Evolutionary conservation across 306 rosid genomes (phyloP), one percentile per base, ranked within the genome.

Genomic region (Clitoria ternatea): DNA sequence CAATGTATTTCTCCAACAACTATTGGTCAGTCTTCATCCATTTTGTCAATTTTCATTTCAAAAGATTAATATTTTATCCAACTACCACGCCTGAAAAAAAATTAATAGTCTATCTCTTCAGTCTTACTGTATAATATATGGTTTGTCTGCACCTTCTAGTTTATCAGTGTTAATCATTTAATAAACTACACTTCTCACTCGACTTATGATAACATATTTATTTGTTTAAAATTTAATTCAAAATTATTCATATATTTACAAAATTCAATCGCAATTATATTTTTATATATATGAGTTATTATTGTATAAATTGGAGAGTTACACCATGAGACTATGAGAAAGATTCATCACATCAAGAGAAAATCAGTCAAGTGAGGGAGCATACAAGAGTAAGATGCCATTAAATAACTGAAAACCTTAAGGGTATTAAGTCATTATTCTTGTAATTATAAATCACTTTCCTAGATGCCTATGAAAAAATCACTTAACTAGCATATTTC

Each of bases 1-100:
- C 50, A 12, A 71, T 13, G 17, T 6, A 60, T 61, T 10, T 42
- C 19, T 19, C 36, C 56, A 53, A 30, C 78, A 73, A 75, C 47
- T 11, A 53, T 19, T 30, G 15, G 11, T 40, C 11, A 53, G 57
- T 63, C 56, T 39, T 61, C 27, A 37, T 63, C 30, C 71, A 11
- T 50, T 62, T 52, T 52, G 72, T 52, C 55, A 50, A 11, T 63
- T 37, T 24, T 1, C 22, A 1, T 61, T 5, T 50, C 7, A 8
- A 22, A 17, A 30, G 11, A 66, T 45, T 22, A 62, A 48, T n/a
- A n/a, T n/a, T n/a, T n/a, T n/a, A n/a, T 61, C 39, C 39, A 2
- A 29, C 3, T 10, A 17, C 59, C 1, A 19, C 5, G 12, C 1
- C 32, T 13, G n/a, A n/a, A 35, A 6, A 32, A 20, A 67, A 30